A percentile compares a stretch with the other conserved stretches of the same genome.
phyloP scores from a whole-genome alignment of 148 eudicot species.

The Pharnaceum exiguum region DNA sequence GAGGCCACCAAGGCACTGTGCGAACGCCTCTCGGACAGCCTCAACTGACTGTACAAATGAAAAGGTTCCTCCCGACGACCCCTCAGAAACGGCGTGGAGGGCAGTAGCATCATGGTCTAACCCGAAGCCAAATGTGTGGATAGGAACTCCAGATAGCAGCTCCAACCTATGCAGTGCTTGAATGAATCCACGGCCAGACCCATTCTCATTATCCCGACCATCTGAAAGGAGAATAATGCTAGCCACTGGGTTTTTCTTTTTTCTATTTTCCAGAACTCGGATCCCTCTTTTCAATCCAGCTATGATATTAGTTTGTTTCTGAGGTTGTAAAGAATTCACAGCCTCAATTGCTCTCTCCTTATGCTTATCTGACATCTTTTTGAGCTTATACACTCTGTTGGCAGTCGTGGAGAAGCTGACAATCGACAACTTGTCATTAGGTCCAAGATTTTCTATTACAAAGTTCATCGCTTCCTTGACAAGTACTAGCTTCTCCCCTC shows the following conservation, averaged over 20 bases:
- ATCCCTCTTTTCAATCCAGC: slow-evolving; percentile 30
- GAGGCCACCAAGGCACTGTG: slow-evolving; percentile 45
- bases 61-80: slow-evolving; percentile 38
- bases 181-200: background rate
- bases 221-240: slow-evolving; percentile 41
- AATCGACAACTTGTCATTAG: slow-evolving; percentile 31
- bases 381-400: slow-evolving; percentile 25
- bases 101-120: slow-evolving; percentile 35
- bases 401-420: slow-evolving; percentile 27
- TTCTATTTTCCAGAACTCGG: slow-evolving; percentile 29
- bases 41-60: slow-evolving; percentile 40
- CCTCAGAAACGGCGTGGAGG: slow-evolving; percentile 35
- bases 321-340: slow-evolving; percentile 19
- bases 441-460: slow-evolving; percentile 34
- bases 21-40: slow-evolving; percentile 41
- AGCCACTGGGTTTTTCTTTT: slow-evolving; percentile 34
- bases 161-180: slow-evolving; percentile 12
- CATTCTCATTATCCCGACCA: slow-evolving; percentile 34
- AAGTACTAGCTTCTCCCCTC: slow-evolving; percentile 30
- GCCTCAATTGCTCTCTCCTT: slow-evolving; percentile 21
- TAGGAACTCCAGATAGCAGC: slow-evolving; percentile 22
- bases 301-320: slow-evolving; percentile 33
- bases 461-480: slow-evolving; percentile 35
- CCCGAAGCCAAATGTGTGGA: slow-evolving; percentile 45
- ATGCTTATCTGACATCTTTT: slow-evolving; percentile 31